These are phyloP conservation scores for Cunninghamia lanceolata DNA, from an alignment of 75 land plant species.

Conservation along the genomic window DNA sequence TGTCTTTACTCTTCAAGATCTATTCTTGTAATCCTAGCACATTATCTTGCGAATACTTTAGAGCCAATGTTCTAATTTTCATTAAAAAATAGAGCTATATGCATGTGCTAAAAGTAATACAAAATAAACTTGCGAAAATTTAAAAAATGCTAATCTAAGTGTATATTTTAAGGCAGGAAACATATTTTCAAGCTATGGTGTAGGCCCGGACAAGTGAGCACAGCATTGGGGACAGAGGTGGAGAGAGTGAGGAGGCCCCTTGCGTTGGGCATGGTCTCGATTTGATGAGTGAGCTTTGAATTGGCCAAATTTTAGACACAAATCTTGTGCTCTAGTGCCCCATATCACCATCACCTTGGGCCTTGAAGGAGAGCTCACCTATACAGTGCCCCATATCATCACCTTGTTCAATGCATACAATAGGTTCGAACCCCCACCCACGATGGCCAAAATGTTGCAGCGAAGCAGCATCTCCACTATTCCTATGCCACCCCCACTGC, in stretches of 20 bases:
- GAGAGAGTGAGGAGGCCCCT: constrained; percentile 63
- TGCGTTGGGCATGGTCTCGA: constrained; percentile 66
- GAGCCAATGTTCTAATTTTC: too few species aligned
- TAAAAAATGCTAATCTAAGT: too few species aligned
- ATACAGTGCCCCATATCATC: constrained; percentile 76
- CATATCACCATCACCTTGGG: constrained; percentile 58
- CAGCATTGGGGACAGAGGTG: constrained; percentile 23
- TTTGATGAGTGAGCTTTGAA: constrained; percentile 57
- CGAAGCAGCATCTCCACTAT: constrained; percentile 69
- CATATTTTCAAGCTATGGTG: too few species aligned
- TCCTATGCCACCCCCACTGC: constrained; percentile 31
- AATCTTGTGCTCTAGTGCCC: constrained; percentile 65
- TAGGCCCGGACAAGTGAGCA: constrained; percentile 73
- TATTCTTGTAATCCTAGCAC: too few species aligned
- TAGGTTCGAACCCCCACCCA: constrained; percentile 60
- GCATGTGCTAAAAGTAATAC: too few species aligned
- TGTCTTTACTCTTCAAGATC: too few species aligned
- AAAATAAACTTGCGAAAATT: too few species aligned
- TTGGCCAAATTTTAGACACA: constrained; percentile 65
- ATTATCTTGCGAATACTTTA: too few species aligned
- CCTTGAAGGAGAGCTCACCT: constrained; percentile 65
- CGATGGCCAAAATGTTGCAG: constrained; percentile 63
- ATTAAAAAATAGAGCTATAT: too few species aligned
- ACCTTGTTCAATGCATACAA: constrained; percentile 63
- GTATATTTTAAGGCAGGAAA: too few species aligned